Evolutionary conservation across 305 asterid species (phyloP).

Genomic region (Fraxinus sp.): DNA sequence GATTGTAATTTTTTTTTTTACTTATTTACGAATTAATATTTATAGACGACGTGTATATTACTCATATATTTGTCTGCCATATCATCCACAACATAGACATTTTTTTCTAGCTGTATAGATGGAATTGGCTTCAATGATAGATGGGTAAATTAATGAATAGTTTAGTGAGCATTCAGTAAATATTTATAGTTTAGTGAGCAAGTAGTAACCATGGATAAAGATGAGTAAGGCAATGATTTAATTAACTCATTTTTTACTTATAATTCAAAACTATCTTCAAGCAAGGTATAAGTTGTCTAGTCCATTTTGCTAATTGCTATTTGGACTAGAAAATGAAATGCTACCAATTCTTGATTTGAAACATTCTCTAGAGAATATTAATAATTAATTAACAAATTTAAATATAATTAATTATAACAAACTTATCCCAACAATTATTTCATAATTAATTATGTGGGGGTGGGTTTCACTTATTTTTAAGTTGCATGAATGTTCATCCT

Average conservation of each 20-base stretch:
- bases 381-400: neutral
- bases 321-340: neutral
- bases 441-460: neutral
- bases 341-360: neutral
- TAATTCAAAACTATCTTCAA: neutral
- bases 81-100: too few species aligned
- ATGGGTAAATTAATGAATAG: too few species aligned
- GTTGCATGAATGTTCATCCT: neutral
- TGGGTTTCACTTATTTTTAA: neutral
- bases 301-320: neutral
- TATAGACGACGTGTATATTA: too few species aligned
- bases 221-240: too few species aligned
- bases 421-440: neutral
- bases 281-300: neutral
- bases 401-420: neutral
- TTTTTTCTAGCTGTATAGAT: too few species aligned
- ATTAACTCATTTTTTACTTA: neutral
- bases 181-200: too few species aligned
- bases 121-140: too few species aligned
- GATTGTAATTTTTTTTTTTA: too few species aligned
- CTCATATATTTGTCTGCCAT: too few species aligned
- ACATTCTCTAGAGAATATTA: neutral
- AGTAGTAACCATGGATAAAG: too few species aligned
- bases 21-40: too few species aligned
- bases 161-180: too few species aligned